Evolutionary conservation across 768 basidiomycete genomes (phyloP).

Genomic region (Suillus hirtellus): DNA sequence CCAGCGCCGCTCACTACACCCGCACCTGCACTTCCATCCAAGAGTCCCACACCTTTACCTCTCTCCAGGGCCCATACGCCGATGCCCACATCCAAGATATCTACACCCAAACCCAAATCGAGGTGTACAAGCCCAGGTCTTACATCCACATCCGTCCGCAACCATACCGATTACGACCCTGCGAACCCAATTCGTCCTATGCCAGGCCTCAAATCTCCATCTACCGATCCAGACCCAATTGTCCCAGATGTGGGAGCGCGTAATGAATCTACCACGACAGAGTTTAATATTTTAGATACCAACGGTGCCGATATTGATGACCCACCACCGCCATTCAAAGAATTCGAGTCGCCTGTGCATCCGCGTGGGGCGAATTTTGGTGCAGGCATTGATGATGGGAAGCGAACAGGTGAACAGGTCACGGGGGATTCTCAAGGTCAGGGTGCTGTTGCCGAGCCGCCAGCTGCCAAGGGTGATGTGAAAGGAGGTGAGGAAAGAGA

Average conservation of each 20-base stretch:
- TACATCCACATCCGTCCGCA: slow-evolving; percentile 9
- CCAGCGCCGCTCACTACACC: not conserved
- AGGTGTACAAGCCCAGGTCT: not conserved
- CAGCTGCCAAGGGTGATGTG: not conserved
- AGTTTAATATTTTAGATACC: slow-evolving; percentile 14
- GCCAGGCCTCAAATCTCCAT: slow-evolving; percentile 4
- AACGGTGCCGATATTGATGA: not conserved
- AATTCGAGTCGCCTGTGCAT: slow-evolving; percentile 6
- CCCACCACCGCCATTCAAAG: slow-evolving; percentile 11
- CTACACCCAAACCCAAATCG: not conserved
- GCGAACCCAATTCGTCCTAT: slow-evolving; percentile 4
- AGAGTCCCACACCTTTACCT: not conserved
- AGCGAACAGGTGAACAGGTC: not conserved
- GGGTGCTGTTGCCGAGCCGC: not conserved
- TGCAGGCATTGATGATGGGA: not conserved
- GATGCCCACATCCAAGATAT: not conserved
- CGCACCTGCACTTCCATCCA: not conserved
- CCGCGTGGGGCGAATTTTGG: not conserved
- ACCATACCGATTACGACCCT: slow-evolving; percentile 5
- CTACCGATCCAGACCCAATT: not conserved
- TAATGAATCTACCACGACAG: slow-evolving; percentile 6
- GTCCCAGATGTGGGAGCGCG: not conserved
- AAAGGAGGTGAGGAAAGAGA: not conserved
- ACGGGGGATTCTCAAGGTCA: not conserved
- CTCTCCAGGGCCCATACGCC: not conserved